Conservation (phyloP, 2,329 filamentous ascomycete genomes). For the Monilinia fructigena region DNA sequence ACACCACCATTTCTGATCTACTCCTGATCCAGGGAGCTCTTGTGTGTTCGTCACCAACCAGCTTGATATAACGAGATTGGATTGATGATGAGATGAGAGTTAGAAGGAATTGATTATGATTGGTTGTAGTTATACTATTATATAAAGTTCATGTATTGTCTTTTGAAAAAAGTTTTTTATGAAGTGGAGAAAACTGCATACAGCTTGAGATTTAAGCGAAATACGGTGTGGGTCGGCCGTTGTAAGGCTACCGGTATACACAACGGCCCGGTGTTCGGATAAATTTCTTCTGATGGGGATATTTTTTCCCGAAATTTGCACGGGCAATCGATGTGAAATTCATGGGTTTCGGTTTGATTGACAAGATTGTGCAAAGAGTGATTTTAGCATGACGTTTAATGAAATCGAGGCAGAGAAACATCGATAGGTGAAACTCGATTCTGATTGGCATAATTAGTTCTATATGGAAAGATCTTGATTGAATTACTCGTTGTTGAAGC, state of each 20-base stretch:
- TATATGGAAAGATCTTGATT: not conserved
- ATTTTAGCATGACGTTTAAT: no score
- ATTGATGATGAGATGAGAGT: not conserved
- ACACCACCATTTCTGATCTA: slow-evolving; percentile 1
- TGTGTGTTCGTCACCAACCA: not conserved
- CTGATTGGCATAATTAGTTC: not conserved
- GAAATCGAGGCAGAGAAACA: no score
- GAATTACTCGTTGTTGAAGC: not conserved
- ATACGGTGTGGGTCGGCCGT: not conserved
- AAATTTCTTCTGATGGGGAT: not conserved
- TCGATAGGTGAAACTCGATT: no score
- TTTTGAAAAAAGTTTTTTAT: not conserved
- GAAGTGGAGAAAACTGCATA: not conserved
- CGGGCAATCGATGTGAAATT: not conserved
- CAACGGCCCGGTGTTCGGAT: not conserved
- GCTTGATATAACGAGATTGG: slow-evolving; percentile 1
- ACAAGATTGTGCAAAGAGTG: no score
- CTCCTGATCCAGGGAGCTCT: not conserved
- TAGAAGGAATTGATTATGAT: not conserved
- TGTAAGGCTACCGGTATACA: slow-evolving; percentile 5
- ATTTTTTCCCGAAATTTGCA: slow-evolving; percentile 2
- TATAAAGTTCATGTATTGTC: not conserved
- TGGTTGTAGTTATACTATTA: rapidly evolving
- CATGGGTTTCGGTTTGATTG: no score
- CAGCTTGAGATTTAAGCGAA: not conserved